Evolutionary conservation across 441 rosid species (phyloP), one percentile per base, ranked within the genome.

Genomic region (Croton setiger): DNA sequence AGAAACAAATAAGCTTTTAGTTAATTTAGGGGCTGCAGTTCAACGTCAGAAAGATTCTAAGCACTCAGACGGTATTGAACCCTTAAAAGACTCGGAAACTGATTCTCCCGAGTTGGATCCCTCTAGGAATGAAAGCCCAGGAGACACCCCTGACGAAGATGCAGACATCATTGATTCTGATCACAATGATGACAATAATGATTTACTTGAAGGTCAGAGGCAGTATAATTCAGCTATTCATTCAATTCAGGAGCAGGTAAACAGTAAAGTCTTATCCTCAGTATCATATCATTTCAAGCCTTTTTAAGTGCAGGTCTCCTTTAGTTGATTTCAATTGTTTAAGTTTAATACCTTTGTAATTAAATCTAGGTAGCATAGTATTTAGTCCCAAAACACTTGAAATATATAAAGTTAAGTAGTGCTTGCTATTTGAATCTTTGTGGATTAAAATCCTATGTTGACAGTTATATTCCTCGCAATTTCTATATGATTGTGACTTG

Each of bases 191-290:
- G 96, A 91, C 64, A 54, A 89, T 57, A 81, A 77, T 73, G 98
- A 93, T 79, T 83, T 93, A 72, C 96, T 96, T 64, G 88, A 96
- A 86, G 99, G 99, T 63, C 99, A 96, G 83, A 82, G 98, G 77
- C 97, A 91, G 80, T 96, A 96, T 76, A 86, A 93, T 85, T 91
- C 92, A 0, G 98, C 98, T 76, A 96, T 96, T 73, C 99, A 96
- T 79, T 74, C 97, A 60, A 93, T 93, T 72, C 93, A 96, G 80
- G 99, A 96, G 85, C 83, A 81, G 94, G 99, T 93, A 86, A 74
- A 35, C 15, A 59, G 47, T 39, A 56, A 68, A 77, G 45, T 62
- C 49, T 64, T 69, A 13, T 66, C 60, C 48, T 68, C 60, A 52
- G n/a, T 41, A 12, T 45, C 41, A 33, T 66, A 73, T 15, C 47